A percentile compares a stretch with the other conserved stretches of the same genome.
Evolutionary conservation across 2,329 filamentous ascomycete genomes (phyloP).

Genomic region (Colletotrichum salicis): DNA sequence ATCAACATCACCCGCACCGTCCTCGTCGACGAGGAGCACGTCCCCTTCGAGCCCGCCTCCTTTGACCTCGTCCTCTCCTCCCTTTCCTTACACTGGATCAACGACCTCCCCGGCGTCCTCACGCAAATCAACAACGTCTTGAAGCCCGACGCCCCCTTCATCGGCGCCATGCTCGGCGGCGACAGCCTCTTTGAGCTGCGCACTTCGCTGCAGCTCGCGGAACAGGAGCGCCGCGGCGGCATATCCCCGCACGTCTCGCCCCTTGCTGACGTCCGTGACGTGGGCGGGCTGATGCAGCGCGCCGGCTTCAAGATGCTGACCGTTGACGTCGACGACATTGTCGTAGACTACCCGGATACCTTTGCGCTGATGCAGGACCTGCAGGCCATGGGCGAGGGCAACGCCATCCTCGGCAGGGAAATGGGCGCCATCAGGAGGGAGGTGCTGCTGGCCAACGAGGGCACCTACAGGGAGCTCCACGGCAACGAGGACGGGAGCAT

Average conservation of each 20-base stretch:
- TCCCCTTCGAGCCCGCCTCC: slow-evolving; percentile 79
- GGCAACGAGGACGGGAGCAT: slow-evolving; percentile 81
- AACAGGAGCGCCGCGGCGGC: slow-evolving; percentile 89
- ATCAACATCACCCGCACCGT: slow-evolving; percentile 80
- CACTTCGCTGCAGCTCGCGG: slow-evolving; percentile 91
- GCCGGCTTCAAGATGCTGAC: slow-evolving; percentile 96
- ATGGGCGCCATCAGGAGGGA: slow-evolving; percentile 82
- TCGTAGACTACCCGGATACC: slow-evolving; percentile 90
- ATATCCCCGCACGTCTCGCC: slow-evolving; percentile 92
- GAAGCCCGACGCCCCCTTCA: slow-evolving; percentile 90
- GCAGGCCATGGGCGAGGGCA: slow-evolving; percentile 95
- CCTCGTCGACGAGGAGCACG: slow-evolving; percentile 78
- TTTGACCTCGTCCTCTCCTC: slow-evolving; percentile 94
- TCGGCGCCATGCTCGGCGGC: slow-evolving; percentile 96
- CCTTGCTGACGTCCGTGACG: slow-evolving; percentile 88
- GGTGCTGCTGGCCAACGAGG: slow-evolving; percentile 86
- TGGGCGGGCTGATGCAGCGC: slow-evolving; percentile 85
- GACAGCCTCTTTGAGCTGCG: slow-evolving; percentile 94
- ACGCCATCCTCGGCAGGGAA: slow-evolving; percentile 87
- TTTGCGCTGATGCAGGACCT: slow-evolving; percentile 94
- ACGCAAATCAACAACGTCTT: slow-evolving; percentile 86
- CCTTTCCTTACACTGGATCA: slow-evolving; percentile 95
- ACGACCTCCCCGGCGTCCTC: slow-evolving; percentile 88
- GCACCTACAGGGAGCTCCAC: slow-evolving; percentile 88
- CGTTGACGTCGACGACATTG: slow-evolving; percentile 95